phyloP scores from a whole-genome alignment of 371 early-diverging fungal species.

The Mortierella sp. region DNA sequence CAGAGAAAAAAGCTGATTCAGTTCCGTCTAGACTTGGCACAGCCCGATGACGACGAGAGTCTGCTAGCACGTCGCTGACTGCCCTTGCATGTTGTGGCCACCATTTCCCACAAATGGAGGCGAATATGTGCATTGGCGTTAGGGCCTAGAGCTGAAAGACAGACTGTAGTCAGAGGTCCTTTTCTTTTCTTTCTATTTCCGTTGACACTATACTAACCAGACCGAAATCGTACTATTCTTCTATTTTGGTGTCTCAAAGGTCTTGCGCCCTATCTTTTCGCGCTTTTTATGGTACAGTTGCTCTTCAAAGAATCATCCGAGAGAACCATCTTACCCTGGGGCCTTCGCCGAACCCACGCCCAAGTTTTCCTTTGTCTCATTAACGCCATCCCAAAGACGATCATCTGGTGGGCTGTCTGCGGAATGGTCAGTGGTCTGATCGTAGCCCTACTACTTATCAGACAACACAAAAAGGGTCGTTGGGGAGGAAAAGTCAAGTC shows the following conservation, averaged over 20 bases:
- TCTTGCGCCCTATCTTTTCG: slow-evolving; percentile 66
- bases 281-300: slow-evolving; percentile 65
- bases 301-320: slow-evolving; percentile 60
- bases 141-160: no score
- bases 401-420: slow-evolving; percentile 71
- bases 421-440: slow-evolving; percentile 63
- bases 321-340: slow-evolving; percentile 52
- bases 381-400: slow-evolving; percentile 63
- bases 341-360: slow-evolving; percentile 57
- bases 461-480: slow-evolving; percentile 28
- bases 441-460: slow-evolving; percentile 49
- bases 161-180: no score
- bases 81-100: no score
- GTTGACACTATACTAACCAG: not conserved
- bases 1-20: no score
- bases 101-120: no score
- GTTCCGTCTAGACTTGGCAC: no score
- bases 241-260: slow-evolving; percentile 52
- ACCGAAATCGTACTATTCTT: not conserved
- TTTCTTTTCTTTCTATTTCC: no score
- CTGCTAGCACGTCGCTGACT: no score
- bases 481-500: slow-evolving; percentile 51
- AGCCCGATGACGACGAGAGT: no score
- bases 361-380: slow-evolving; percentile 64
- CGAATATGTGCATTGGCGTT: no score